Evolutionary conservation across 192 early-diverging fungal species (phyloP).

Genomic region (Umbelopsis ramanniana): DNA sequence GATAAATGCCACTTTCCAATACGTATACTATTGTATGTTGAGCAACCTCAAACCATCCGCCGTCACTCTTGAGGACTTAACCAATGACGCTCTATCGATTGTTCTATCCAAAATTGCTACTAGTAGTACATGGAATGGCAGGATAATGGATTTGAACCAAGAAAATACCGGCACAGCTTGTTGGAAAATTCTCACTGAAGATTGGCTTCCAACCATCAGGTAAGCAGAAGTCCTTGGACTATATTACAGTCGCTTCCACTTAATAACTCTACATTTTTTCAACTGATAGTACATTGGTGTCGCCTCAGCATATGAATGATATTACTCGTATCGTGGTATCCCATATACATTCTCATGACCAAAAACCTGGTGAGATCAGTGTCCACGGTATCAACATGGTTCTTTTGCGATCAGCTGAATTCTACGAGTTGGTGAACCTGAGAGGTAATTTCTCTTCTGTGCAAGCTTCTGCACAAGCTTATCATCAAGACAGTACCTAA

Average conservation of each 20-base stretch:
- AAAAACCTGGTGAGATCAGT: constrained; percentile 18
- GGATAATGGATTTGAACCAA: not conserved
- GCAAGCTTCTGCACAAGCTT: too few species aligned
- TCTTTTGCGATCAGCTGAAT: constrained; percentile 50
- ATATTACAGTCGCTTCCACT: too few species aligned
- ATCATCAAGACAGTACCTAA: not conserved
- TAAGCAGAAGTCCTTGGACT: not conserved
- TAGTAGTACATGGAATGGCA: constrained; percentile 1
- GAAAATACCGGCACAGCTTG: constrained; percentile 30
- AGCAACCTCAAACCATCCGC: not conserved
- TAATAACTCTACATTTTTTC: constrained; percentile 26
- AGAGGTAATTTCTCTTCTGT: constrained; percentile 29
- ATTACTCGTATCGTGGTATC: constrained; percentile 36
- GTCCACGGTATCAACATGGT: constrained; percentile 41
- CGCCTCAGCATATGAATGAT: constrained; percentile 36
- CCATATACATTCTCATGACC: not conserved
- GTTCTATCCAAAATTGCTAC: not conserved
- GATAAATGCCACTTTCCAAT: not conserved
- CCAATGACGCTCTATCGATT: not conserved
- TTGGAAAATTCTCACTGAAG: constrained; percentile 55
- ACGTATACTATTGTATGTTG: not conserved
- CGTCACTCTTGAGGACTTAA: not conserved
- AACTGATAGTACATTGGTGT: constrained; percentile 28
- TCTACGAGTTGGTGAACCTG: constrained; percentile 49
- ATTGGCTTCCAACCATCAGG: constrained; percentile 54